These are phyloP conservation scores for Penicillium brasilianum DNA, from an alignment of 2,329 filamentous ascomycete genomes.

Conservation along the genomic window DNA sequence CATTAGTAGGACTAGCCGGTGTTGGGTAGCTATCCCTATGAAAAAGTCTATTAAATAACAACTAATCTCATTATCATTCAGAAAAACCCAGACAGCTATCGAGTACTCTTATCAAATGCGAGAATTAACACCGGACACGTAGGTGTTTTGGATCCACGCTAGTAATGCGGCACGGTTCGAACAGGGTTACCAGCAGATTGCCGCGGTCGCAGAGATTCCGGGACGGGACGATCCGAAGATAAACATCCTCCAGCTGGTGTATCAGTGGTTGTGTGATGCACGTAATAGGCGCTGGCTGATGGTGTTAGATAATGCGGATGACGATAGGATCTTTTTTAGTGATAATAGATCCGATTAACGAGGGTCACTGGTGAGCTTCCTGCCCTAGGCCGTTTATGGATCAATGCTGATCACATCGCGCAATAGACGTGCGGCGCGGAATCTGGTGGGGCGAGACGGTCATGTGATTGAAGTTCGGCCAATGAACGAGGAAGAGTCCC, in stretches of 20 bases:
- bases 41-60: no score
- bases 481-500: constrained; percentile 21
- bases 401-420: constrained; percentile 32
- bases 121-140: constrained; percentile 33
- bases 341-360: constrained; percentile 11
- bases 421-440: constrained; percentile 18
- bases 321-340: constrained; percentile 23
- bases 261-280: constrained; percentile 28
- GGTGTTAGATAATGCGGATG: constrained; percentile 34
- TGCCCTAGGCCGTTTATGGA: constrained; percentile 21
- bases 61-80: constrained; percentile 11
- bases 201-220: constrained; percentile 34
- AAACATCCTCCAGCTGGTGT: constrained; percentile 40
- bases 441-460: constrained; percentile 16
- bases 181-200: constrained; percentile 42
- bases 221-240: constrained; percentile 38
- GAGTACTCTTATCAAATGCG: constrained; percentile 40
- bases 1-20: constrained; percentile 14
- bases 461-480: constrained; percentile 15
- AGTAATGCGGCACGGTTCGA: constrained; percentile 41
- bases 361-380: constrained; percentile 25
- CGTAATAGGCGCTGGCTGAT: constrained; percentile 29
- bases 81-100: constrained; percentile 45
- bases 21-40: neutral
- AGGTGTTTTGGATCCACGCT: constrained; percentile 47